phyloP scores from a whole-genome alignment of 768 basidiomycete genomes.

The Dentipellis sp. region DNA sequence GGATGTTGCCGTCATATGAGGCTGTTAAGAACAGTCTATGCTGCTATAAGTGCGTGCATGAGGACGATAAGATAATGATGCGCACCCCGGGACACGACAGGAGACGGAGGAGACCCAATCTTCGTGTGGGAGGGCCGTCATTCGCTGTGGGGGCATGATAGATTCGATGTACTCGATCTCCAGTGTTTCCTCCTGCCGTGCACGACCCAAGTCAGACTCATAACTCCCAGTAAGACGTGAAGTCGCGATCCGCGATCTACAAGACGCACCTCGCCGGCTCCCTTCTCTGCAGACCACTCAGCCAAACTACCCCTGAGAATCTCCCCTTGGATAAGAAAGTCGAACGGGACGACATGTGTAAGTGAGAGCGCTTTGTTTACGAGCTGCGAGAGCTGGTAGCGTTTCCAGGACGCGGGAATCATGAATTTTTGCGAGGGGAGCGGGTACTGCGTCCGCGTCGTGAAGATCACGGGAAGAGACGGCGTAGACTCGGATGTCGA shows the following conservation, averaged over 20 bases:
- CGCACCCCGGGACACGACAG: slow-evolving; percentile 46
- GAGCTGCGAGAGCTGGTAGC: slow-evolving; percentile 95
- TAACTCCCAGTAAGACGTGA: background rate
- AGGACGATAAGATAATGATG: slow-evolving; percentile 5
- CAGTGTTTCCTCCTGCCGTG: slow-evolving; percentile 64
- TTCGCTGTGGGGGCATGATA: slow-evolving; percentile 17
- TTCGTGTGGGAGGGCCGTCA: slow-evolving; percentile 74
- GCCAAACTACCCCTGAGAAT: slow-evolving; percentile 62
- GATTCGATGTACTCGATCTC: slow-evolving; percentile 15
- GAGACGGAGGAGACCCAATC: slow-evolving; percentile 90
- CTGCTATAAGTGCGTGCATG: slow-evolving; percentile 1
- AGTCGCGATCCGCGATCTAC: background rate
- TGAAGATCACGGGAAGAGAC: slow-evolving; percentile 59
- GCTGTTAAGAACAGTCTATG: slow-evolving; percentile 63
- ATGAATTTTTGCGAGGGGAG: slow-evolving; percentile 86
- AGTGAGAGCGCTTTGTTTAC: slow-evolving; percentile 88
- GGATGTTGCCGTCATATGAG: slow-evolving; percentile 74
- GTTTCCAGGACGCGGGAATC: slow-evolving; percentile 82
- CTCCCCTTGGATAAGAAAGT: slow-evolving; percentile 83
- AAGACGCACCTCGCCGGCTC: slow-evolving; percentile 56
- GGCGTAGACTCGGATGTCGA: slow-evolving; percentile 3
- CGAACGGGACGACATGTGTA: slow-evolving; percentile 75
- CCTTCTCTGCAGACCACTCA: slow-evolving; percentile 67
- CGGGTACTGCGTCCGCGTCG: slow-evolving; percentile 61
- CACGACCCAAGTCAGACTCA: background rate